Conservation (phyloP, 2,329 filamentous ascomycete species). For the Fonsecaea pedrosoi region DNA sequence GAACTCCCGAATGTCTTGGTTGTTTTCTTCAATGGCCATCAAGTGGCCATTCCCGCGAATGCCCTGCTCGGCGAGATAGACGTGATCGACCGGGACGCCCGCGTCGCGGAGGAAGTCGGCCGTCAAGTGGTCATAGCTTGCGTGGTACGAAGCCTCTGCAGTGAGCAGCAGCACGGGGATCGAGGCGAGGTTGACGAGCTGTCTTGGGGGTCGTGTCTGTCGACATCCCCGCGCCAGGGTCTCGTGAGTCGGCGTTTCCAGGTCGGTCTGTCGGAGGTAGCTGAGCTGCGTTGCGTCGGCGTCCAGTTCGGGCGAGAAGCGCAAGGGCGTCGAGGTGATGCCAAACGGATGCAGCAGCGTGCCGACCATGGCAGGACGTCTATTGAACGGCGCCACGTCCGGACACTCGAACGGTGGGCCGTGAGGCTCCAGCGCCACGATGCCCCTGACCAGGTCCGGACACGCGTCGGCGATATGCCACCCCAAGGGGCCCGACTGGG, state of each 20-base stretch:
- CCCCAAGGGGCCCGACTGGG: slow-evolving; percentile 15
- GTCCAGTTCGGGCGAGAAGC: slow-evolving; percentile 55
- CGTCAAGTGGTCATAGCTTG: slow-evolving; percentile 62
- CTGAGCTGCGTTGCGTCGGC: slow-evolving; percentile 44
- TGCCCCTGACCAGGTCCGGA: slow-evolving; percentile 58
- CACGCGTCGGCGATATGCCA: slow-evolving; percentile 23
- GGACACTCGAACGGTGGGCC: slow-evolving; percentile 16
- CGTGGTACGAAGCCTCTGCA: slow-evolving; percentile 60
- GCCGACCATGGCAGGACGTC: slow-evolving; percentile 5
- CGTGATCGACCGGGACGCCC: slow-evolving; percentile 54
- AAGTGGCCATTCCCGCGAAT: slow-evolving; percentile 62
- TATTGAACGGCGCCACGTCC: slow-evolving; percentile 14
- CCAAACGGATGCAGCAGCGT: slow-evolving; percentile 51
- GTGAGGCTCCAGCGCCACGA: slow-evolving; percentile 47
- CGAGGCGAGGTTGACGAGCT: slow-evolving; percentile 56
- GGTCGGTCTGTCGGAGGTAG: slow-evolving; percentile 28
- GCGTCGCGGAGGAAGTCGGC: slow-evolving; percentile 61
- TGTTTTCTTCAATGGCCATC: slow-evolving; percentile 33
- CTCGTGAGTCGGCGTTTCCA: neutral
- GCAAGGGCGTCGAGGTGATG: slow-evolving; percentile 57
- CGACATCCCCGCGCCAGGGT: slow-evolving; percentile 41
- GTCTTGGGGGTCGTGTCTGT: slow-evolving; percentile 45
- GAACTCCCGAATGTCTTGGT: slow-evolving; percentile 21
- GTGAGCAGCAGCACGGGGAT: slow-evolving; percentile 61
- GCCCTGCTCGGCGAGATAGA: slow-evolving; percentile 53